Evolutionary conservation across 1,139 yeast species (phyloP).

Genomic region (Zygoascus meyerae): DNA sequence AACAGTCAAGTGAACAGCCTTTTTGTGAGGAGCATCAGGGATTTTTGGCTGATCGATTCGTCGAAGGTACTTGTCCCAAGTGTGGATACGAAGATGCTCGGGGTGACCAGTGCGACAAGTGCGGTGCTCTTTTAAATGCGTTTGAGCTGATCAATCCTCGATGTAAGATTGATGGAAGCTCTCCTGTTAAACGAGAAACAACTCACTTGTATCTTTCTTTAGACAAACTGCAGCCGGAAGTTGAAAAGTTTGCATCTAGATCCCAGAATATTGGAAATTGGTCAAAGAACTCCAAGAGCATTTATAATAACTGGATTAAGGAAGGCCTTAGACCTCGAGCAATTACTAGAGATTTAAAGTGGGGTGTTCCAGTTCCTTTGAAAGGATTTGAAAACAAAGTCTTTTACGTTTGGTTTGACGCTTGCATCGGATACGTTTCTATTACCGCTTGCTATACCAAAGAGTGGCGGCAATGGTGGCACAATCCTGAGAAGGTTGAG

Average conservation of each 20-base stretch:
- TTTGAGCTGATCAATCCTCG: constrained; percentile 90
- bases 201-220: constrained; percentile 80
- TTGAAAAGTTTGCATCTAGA: constrained; percentile 65
- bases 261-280: constrained; percentile 71
- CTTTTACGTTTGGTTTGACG: constrained; percentile 97
- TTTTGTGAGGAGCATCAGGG: constrained; percentile 89
- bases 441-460: constrained; percentile 91
- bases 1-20: constrained; percentile 79
- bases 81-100: constrained; percentile 95
- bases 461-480: constrained; percentile 89
- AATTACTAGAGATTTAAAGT: constrained; percentile 90
- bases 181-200: constrained; percentile 75
- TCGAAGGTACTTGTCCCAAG: constrained; percentile 95
- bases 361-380: constrained; percentile 98
- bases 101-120: constrained; percentile 98
- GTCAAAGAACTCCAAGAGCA: constrained; percentile 85
- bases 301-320: constrained; percentile 87
- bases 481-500: constrained; percentile 70
- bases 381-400: constrained; percentile 77
- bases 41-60: constrained; percentile 91
- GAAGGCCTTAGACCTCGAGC: constrained; percentile 93
- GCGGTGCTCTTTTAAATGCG: constrained; percentile 86
- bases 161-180: constrained; percentile 82
- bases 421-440: constrained; percentile 92
- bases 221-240: constrained; percentile 72